Conservation (phyloP, 1,139 yeast genomes). For the Dujonia santamariae region DNA sequence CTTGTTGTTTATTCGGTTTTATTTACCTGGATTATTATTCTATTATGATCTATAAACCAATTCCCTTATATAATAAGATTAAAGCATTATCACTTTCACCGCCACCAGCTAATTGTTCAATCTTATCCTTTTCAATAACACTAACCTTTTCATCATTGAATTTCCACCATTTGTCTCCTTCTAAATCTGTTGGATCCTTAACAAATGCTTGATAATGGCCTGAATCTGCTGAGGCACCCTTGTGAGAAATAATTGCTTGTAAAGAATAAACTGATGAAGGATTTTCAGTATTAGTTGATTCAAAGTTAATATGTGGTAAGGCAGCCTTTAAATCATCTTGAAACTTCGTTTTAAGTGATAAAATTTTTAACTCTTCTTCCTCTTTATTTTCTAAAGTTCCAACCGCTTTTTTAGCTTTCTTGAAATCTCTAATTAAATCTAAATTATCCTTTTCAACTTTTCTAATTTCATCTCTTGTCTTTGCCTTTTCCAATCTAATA, state of each 20-base stretch:
- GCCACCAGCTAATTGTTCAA: constrained; percentile 90
- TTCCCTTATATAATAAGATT: constrained; percentile 78
- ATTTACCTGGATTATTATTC: too few species aligned
- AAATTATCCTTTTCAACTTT: constrained; percentile 72
- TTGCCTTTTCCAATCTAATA: constrained; percentile 61
- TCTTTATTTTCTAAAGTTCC: constrained; percentile 22
- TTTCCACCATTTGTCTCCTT: constrained; percentile 83
- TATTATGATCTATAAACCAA: constrained; percentile 51
- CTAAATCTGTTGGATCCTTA: constrained; percentile 60
- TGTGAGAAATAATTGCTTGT: constrained; percentile 83
- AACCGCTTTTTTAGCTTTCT: constrained; percentile 49
- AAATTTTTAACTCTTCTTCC: constrained; percentile 46
- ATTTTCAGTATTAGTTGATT: constrained; percentile 64
- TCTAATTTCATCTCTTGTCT: constrained; percentile 74
- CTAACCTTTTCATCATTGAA: constrained; percentile 94
- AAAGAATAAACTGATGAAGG: constrained; percentile 87
- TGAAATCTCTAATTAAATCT: constrained; percentile 72
- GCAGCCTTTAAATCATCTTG: constrained; percentile 38
- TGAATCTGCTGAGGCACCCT: constrained; percentile 93
- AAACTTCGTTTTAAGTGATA: constrained; percentile 44
- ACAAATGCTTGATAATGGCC: constrained; percentile 96
- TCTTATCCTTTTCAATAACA: constrained; percentile 68
- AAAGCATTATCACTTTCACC: constrained; percentile 97
- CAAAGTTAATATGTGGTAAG: constrained; percentile 31
- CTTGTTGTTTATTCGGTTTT: too few species aligned